A percentile compares a stretch with the other conserved stretches of the same genome.
Conservation (phyloP, 805 yeast species). For the Sungouiella blattae region DNA sequence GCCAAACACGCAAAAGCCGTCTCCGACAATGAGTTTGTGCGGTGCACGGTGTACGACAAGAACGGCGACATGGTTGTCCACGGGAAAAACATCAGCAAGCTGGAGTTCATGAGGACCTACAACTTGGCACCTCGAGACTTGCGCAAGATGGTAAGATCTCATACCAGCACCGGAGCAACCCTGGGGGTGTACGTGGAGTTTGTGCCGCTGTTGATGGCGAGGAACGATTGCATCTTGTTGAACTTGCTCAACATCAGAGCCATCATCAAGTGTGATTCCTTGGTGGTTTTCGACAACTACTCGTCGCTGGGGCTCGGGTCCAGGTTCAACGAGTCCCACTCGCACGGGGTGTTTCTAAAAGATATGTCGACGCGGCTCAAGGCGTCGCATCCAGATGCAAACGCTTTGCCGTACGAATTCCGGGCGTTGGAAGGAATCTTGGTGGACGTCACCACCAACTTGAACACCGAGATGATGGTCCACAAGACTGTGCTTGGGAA, state of each 20-base stretch:
- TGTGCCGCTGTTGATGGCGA: slow-evolving; percentile 52
- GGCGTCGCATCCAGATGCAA: slow-evolving; percentile 25
- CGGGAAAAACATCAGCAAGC: slow-evolving; percentile 43
- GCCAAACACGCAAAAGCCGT: slow-evolving; percentile 14
- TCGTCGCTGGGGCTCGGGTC: slow-evolving; percentile 23
- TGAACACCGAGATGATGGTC: slow-evolving; percentile 83
- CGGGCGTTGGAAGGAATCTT: slow-evolving; percentile 87
- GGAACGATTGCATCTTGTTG: slow-evolving; percentile 45
- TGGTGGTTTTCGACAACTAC: slow-evolving; percentile 43
- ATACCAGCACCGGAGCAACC: slow-evolving; percentile 7
- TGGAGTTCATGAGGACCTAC: slow-evolving; percentile 42
- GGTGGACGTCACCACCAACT: slow-evolving; percentile 70
- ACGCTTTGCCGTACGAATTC: slow-evolving; percentile 73
- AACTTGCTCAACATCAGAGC: slow-evolving; percentile 50
- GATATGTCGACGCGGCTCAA: slow-evolving; percentile 38
- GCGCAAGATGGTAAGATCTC: slow-evolving; percentile 43
- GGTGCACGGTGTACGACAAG: slow-evolving; percentile 49
- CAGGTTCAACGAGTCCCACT: slow-evolving; percentile 44
- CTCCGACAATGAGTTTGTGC: slow-evolving; percentile 31
- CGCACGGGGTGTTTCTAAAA: slow-evolving; percentile 40
- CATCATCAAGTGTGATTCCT: slow-evolving; percentile 48
- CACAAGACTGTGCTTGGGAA: slow-evolving; percentile 74
- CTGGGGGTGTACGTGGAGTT: slow-evolving; percentile 39
- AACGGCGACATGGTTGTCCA: slow-evolving; percentile 43
- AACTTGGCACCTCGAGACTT: slow-evolving; percentile 56